Conservation (phyloP, 2,329 filamentous ascomycete species). For the Exophiala viscosa region DNA sequence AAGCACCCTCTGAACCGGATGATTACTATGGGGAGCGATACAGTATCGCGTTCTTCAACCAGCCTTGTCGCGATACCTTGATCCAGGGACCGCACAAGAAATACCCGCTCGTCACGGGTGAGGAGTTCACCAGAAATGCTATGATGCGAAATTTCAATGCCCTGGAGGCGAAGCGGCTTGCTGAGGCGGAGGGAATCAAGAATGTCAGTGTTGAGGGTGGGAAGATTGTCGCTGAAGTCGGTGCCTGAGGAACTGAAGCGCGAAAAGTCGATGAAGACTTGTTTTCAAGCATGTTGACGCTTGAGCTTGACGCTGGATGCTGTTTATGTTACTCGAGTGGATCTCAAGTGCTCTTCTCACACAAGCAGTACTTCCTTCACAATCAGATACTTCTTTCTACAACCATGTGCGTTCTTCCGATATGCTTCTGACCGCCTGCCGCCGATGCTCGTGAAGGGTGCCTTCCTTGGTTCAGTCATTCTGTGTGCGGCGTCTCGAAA, state of each 20-base stretch:
- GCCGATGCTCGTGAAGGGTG: no score
- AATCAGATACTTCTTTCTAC: no score
- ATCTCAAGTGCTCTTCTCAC: no score
- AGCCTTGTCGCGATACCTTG: constrained; percentile 55
- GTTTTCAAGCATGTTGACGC: no score
- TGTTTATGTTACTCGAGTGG: no score
- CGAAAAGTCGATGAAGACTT: background rate
- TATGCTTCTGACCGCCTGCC: no score
- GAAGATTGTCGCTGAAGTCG: constrained; percentile 14
- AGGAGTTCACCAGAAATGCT: constrained; percentile 56
- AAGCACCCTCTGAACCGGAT: constrained; percentile 53
- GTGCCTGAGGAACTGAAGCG: constrained; percentile 1
- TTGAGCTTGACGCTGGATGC: no score
- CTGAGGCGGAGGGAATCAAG: background rate
- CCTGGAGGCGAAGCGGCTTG: constrained; percentile 35
- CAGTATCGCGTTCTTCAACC: constrained; percentile 65
- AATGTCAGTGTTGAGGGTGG: constrained; percentile 1
- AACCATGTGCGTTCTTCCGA: no score
- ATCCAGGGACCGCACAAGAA: constrained; percentile 61
- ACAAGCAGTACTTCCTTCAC: no score
- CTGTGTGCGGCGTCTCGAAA: no score
- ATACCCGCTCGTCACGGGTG: constrained; percentile 58
- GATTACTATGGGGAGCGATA: constrained; percentile 59
- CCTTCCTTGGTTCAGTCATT: no score
- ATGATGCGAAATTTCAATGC: constrained; percentile 55